phyloP scores from a whole-genome alignment of 1,139 yeast genomes.

The Suhomyces panamericanus region DNA sequence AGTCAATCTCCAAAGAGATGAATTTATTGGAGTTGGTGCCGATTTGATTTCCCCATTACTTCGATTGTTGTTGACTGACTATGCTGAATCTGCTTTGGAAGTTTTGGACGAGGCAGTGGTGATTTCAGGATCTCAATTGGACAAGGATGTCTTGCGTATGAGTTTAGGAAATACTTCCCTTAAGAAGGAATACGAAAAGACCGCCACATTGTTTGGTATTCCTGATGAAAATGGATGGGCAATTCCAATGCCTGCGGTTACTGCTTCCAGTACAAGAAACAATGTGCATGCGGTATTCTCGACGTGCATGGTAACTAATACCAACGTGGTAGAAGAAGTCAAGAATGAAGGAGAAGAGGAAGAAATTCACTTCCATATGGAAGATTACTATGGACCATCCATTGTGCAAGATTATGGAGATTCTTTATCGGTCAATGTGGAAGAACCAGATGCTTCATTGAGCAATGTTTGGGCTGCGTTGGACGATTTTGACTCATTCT shows the following conservation, averaged over 20 bases:
- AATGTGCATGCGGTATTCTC: slow-evolving; percentile 95
- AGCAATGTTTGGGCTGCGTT: slow-evolving; percentile 97
- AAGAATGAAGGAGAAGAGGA: slow-evolving; percentile 32
- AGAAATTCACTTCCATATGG: slow-evolving; percentile 62
- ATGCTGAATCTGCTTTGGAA: slow-evolving; percentile 83
- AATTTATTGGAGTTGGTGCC: slow-evolving; percentile 89
- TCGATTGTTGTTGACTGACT: slow-evolving; percentile 78
- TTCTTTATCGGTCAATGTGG: slow-evolving; percentile 43
- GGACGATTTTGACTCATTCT: slow-evolving; percentile 90
- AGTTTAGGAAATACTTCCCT: slow-evolving; percentile 81
- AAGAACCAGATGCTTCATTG: slow-evolving; percentile 72
- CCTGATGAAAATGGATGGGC: slow-evolving; percentile 99
- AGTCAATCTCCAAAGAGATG: slow-evolving; percentile 75
- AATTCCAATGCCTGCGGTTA: slow-evolving; percentile 88
- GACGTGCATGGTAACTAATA: slow-evolving; percentile 57
- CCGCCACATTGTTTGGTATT: slow-evolving; percentile 89
- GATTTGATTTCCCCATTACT: slow-evolving; percentile 89
- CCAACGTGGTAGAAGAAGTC: slow-evolving; percentile 29
- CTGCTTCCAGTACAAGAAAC: slow-evolving; percentile 84
- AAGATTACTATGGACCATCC: slow-evolving; percentile 55
- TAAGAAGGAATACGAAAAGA: slow-evolving; percentile 78
- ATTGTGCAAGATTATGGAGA: slow-evolving; percentile 32
- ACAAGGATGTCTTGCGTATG: slow-evolving; percentile 87
- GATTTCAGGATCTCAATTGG: slow-evolving; percentile 89
- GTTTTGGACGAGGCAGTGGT: slow-evolving; percentile 83